A percentile compares a stretch with the other conserved stretches of the same genome.
These are phyloP conservation scores for Allium sativum DNA, from an alignment of 106 monocot species.

Conservation along the genomic window DNA sequence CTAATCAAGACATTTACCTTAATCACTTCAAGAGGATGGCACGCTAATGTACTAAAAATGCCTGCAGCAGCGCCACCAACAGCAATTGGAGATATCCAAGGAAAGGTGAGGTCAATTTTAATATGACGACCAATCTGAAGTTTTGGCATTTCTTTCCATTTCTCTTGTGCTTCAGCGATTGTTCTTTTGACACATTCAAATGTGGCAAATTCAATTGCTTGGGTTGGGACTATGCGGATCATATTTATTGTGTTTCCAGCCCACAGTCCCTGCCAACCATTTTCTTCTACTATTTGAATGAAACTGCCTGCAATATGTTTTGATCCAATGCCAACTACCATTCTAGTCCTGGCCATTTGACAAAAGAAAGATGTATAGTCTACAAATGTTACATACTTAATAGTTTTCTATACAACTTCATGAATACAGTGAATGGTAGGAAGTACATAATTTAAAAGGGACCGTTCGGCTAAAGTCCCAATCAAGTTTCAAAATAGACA, in stretches of 20 bases:
- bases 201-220: conserved; percentile 80
- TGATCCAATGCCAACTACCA: conserved; percentile 93
- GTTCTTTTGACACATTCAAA: conserved; percentile 72
- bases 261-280: conserved; percentile 90
- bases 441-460: too few species aligned
- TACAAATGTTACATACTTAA: too few species aligned
- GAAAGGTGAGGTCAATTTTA: conserved; percentile 36
- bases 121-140: conserved; percentile 34
- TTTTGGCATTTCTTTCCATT: conserved; percentile 33
- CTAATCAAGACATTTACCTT: conserved; percentile 36
- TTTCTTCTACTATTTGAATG: conserved; percentile 52
- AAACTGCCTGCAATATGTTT: conserved; percentile 67
- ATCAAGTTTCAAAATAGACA: too few species aligned
- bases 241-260: conserved; percentile 89
- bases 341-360: conserved; percentile 57
- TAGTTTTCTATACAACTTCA: too few species aligned
- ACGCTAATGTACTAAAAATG: conserved; percentile 72
- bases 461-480: too few species aligned
- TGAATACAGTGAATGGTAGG: too few species aligned
- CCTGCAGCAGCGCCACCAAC: conserved; percentile 93
- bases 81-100: conserved; percentile 78
- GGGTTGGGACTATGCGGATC: conserved; percentile 86
- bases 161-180: conserved; percentile 43
- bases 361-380: too few species aligned
- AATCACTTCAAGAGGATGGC: conserved; percentile 94